These are phyloP conservation scores for Chrysoporthe cubensis DNA, from an alignment of 2,329 filamentous ascomycete genomes.

Conservation along the genomic window DNA sequence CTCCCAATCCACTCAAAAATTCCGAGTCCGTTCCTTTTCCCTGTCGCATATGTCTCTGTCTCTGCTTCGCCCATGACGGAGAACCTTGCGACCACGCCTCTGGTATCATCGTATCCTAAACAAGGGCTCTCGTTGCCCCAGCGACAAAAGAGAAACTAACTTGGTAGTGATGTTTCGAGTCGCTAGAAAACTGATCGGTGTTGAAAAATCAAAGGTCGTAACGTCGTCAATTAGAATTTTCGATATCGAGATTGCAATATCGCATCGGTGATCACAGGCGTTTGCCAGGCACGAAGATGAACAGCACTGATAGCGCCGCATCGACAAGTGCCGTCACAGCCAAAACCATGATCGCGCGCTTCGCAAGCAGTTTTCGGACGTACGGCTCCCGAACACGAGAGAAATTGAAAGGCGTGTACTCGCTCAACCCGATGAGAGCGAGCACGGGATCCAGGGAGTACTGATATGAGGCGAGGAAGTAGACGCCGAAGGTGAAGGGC, in stretches of 20 bases:
- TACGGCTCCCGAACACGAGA: conserved; percentile 87
- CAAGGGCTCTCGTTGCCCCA: neutral
- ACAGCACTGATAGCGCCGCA: conserved; percentile 82
- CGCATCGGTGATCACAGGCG: conserved; percentile 58
- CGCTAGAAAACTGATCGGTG: neutral
- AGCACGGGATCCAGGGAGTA: conserved; percentile 94
- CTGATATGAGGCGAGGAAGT: conserved; percentile 87
- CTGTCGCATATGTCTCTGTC: neutral
- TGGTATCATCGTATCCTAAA: conserved; percentile 29
- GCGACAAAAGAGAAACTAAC: conserved; percentile 5
- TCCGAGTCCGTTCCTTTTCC: neutral
- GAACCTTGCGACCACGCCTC: conserved; percentile 2
- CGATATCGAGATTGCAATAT: conserved; percentile 6
- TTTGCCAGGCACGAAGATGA: conserved; percentile 93
- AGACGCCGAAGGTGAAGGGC: conserved; percentile 89
- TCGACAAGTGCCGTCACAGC: conserved; percentile 76
- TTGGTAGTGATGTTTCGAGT: neutral
- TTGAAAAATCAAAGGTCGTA: conserved; percentile 8
- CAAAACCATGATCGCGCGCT: conserved; percentile 81
- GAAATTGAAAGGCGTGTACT: conserved; percentile 96
- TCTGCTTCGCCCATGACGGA: neutral
- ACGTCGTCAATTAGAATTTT: conserved; percentile 17
- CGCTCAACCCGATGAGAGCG: conserved; percentile 86
- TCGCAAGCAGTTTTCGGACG: conserved; percentile 81
- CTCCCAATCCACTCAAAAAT: neutral